phyloP scores from a whole-genome alignment of 1,284 basidiomycete genomes.

The Athelia psychrophila region DNA sequence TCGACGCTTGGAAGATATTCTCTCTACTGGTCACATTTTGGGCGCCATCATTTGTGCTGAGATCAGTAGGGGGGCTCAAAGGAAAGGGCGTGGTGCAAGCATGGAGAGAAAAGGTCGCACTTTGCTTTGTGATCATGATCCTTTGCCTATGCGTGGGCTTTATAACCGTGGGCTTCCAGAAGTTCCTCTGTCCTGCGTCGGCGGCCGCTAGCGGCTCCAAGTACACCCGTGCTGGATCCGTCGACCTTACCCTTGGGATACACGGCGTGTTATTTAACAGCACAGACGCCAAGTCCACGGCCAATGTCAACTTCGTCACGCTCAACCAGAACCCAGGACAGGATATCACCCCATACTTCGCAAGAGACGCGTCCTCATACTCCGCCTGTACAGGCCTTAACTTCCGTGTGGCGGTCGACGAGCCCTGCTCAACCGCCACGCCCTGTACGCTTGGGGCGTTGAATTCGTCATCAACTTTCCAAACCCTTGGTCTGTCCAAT shows the following conservation, averaged over 20 bases:
- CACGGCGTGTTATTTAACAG: constrained; percentile 80
- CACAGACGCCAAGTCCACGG: constrained; percentile 50
- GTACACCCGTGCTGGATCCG: constrained; percentile 67
- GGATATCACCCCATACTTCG: constrained; percentile 88
- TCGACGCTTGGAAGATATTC: constrained; percentile 82
- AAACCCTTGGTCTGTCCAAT: constrained; percentile 58
- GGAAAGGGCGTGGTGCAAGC: constrained; percentile 82
- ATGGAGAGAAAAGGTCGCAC: constrained; percentile 96
- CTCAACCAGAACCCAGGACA: constrained; percentile 70
- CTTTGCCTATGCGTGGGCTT: constrained; percentile 87
- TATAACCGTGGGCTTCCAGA: constrained; percentile 92
- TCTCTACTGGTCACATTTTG: constrained; percentile 85
- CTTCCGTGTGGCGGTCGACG: constrained; percentile 70
- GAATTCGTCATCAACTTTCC: constrained; percentile 55
- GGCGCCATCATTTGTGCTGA: constrained; percentile 82
- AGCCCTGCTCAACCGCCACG: constrained; percentile 60
- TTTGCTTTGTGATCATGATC: constrained; percentile 83
- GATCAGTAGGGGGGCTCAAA: constrained; percentile 76
- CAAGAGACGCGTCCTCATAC: constrained; percentile 64
- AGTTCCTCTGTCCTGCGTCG: constrained; percentile 81
- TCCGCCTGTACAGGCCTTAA: constrained; percentile 57
- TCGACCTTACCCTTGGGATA: constrained; percentile 68
- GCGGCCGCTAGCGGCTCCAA: constrained; percentile 56
- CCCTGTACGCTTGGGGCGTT: constrained; percentile 64
- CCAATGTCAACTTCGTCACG: constrained; percentile 53